Conservation (phyloP, 2,329 filamentous ascomycete genomes). For the Emericellopsis cladophorae region DNA sequence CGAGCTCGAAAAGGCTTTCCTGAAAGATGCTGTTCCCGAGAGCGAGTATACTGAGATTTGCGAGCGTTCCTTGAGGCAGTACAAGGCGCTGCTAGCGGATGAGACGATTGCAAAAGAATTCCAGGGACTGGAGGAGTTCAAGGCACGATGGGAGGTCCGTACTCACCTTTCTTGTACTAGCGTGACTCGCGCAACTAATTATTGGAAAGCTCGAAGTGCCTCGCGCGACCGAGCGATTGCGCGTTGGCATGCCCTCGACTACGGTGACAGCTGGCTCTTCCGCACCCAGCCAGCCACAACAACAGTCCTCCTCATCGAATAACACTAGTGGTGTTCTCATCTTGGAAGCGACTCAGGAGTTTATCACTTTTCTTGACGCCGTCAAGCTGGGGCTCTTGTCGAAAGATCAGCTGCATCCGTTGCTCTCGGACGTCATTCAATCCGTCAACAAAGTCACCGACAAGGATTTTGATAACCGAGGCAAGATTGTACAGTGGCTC, state of each 20-base stretch:
- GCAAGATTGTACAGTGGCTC: conserved; percentile 97
- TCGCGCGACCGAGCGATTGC: conserved; percentile 81
- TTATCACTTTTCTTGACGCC: conserved; percentile 95
- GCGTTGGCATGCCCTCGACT: conserved; percentile 86
- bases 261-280: conserved; percentile 45
- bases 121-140: conserved; percentile 80
- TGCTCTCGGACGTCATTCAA: conserved; percentile 91
- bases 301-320: conserved; percentile 6
- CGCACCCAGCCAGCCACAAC: conserved; percentile 9
- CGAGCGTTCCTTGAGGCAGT: conserved; percentile 86
- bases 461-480: conserved; percentile 84
- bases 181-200: neutral
- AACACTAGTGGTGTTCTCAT: conserved; percentile 56
- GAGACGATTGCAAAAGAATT: conserved; percentile 86
- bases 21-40: conserved; percentile 89
- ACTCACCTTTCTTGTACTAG: neutral
- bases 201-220: conserved; percentile 71
- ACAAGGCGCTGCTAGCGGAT: conserved; percentile 85
- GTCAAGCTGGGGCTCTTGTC: conserved; percentile 83
- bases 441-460: conserved; percentile 96
- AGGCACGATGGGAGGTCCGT: conserved; percentile 79
- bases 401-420: conserved; percentile 91
- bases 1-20: conserved; percentile 88
- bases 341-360: conserved; percentile 87
- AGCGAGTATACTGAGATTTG: conserved; percentile 94